Conservation (phyloP, 768 basidiomycete genomes). For the Termitomyces sp. region DNA sequence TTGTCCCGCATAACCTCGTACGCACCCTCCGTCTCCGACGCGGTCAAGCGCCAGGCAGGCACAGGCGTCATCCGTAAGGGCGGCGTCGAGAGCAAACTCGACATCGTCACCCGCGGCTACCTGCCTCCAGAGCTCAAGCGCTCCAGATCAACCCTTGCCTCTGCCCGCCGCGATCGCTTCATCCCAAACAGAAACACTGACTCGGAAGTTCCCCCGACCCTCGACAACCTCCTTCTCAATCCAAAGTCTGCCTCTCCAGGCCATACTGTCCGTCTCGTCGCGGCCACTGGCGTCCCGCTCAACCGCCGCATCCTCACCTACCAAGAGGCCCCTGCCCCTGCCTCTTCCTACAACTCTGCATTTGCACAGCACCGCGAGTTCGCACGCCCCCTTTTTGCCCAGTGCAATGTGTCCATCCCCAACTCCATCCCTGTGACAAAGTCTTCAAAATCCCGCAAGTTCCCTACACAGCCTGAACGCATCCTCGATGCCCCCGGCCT, state of each 20-base stretch:
- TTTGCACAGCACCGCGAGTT: slow-evolving; percentile 74
- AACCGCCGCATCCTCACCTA: slow-evolving; percentile 85
- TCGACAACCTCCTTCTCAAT: slow-evolving; percentile 58
- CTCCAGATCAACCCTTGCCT: slow-evolving; percentile 68
- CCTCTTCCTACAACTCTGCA: slow-evolving; percentile 66
- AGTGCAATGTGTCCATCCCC: slow-evolving; percentile 54
- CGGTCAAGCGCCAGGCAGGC: slow-evolving; percentile 56
- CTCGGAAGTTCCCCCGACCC: slow-evolving; percentile 55
- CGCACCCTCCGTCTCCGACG: slow-evolving; percentile 48
- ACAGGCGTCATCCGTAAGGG: slow-evolving; percentile 70
- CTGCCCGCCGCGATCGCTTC: slow-evolving; percentile 60
- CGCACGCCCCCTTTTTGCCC: slow-evolving; percentile 68
- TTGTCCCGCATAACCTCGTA: no score
- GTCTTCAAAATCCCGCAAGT: slow-evolving; percentile 73
- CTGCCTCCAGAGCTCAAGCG: slow-evolving; percentile 67
- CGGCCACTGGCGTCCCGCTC: slow-evolving; percentile 68
- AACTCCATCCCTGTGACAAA: slow-evolving; percentile 62
- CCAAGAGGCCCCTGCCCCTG: slow-evolving; percentile 77
- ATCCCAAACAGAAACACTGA: slow-evolving; percentile 56
- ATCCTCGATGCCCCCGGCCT: slow-evolving; percentile 93
- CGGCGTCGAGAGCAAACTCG: slow-evolving; percentile 69
- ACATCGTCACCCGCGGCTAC: slow-evolving; percentile 75
- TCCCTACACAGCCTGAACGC: slow-evolving; percentile 84
- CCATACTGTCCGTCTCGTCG: slow-evolving; percentile 73
- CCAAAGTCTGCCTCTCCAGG: slow-evolving; percentile 59